phyloP scores from a whole-genome alignment of 2,329 filamentous ascomycete species.

The Fusarium citri region DNA sequence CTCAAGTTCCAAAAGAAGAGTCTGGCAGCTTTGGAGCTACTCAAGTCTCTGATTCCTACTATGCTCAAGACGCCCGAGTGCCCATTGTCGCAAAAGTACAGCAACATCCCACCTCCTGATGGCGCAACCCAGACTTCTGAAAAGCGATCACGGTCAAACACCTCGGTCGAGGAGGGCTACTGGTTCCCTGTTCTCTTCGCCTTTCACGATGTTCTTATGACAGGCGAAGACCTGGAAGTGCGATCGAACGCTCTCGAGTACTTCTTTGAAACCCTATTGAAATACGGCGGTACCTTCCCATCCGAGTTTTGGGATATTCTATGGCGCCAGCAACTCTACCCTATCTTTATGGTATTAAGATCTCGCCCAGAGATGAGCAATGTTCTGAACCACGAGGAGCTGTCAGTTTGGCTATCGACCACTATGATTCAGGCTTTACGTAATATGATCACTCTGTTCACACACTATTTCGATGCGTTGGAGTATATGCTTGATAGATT shows the following conservation, averaged over 20 bases:
- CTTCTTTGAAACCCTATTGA: slow-evolving; percentile 92
- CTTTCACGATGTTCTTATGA: slow-evolving; percentile 99
- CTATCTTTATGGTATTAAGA: slow-evolving; percentile 97
- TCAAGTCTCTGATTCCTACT: slow-evolving; percentile 92
- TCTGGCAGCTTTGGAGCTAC: slow-evolving; percentile 90
- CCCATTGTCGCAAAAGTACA: slow-evolving; percentile 77
- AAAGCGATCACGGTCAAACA: slow-evolving; percentile 73
- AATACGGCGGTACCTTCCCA: slow-evolving; percentile 91
- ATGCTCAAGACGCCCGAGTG: slow-evolving; percentile 98
- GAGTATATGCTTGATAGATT: slow-evolving; percentile 99
- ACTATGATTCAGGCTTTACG: slow-evolving; percentile 99
- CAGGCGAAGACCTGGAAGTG: slow-evolving; percentile 96
- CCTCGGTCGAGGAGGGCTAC: slow-evolving; percentile 94
- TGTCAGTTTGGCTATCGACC: slow-evolving; percentile 98
- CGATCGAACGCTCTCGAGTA: slow-evolving; percentile 92
- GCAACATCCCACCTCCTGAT: slow-evolving; percentile 55
- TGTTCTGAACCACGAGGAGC: slow-evolving; percentile 92
- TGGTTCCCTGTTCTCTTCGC: slow-evolving; percentile 99
- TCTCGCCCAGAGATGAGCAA: slow-evolving; percentile 97
- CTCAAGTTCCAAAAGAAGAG: slow-evolving; percentile 99
- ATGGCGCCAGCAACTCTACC: slow-evolving; percentile 95
- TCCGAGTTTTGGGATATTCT: slow-evolving; percentile 98
- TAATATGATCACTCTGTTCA: slow-evolving; percentile 99
- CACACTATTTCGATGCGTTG: slow-evolving; percentile 95
- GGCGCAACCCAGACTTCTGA: slow-evolving; percentile 58